phyloP scores from a whole-genome alignment of 2,329 filamentous ascomycete species.

The Massarina eburnea region DNA sequence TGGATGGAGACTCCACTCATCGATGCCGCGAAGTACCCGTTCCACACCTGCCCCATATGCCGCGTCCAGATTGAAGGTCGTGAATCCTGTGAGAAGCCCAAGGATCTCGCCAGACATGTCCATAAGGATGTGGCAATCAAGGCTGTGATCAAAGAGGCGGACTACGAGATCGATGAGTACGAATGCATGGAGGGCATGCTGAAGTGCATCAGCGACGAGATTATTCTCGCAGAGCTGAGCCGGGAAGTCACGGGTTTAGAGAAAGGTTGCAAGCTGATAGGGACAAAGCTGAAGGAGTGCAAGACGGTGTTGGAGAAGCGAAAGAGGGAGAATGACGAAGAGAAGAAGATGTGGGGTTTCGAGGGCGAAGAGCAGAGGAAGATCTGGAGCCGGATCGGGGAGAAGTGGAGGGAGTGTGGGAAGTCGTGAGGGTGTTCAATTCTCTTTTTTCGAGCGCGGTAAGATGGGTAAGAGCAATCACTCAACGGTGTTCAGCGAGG shows the following conservation, averaged over 20 bases:
- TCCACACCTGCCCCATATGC: constrained; percentile 24
- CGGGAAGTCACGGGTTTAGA: constrained; percentile 2
- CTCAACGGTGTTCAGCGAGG: too few species aligned
- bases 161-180: constrained; percentile 13
- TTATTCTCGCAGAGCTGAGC: constrained; percentile 16
- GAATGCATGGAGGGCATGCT: constrained; percentile 9
- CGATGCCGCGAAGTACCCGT: constrained; percentile 20
- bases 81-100: background rate
- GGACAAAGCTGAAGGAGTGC: constrained; percentile 1
- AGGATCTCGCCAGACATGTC: constrained; percentile 7
- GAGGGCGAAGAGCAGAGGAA: constrained; percentile 1
- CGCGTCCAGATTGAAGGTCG: constrained; percentile 19
- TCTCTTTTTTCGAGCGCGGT: too few species aligned
- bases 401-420: constrained; percentile 21
- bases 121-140: constrained; percentile 6
- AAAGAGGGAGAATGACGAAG: constrained; percentile 10
- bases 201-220: constrained; percentile 21
- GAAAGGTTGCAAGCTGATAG: background rate
- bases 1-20: constrained; percentile 26
- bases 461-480: too few species aligned
- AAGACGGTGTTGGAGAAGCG: constrained; percentile 4
- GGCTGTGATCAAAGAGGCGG: constrained; percentile 11
- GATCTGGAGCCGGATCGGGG: constrained; percentile 13
- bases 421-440: background rate
- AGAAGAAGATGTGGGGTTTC: constrained; percentile 23